These are phyloP conservation scores for Trypanosoma conorhini DNA, from an alignment of 208 protist species.

Conservation along the genomic window DNA sequence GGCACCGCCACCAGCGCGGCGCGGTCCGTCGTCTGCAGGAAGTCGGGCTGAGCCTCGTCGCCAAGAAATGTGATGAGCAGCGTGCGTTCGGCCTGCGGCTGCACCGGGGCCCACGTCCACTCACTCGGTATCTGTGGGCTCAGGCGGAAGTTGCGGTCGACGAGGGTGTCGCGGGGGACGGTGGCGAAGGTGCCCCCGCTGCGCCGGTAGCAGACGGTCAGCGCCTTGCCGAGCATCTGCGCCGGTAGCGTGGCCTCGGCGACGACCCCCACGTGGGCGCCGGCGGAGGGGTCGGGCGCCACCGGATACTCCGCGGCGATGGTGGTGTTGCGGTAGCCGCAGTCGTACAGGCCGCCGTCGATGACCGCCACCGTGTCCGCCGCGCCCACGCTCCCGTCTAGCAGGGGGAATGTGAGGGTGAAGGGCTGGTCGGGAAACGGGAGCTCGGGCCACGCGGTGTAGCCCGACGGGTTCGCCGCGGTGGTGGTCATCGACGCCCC, in stretches of 20 bases:
- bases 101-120: constrained; percentile 54
- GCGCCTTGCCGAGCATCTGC: constrained; percentile 3
- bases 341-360: constrained; percentile 70
- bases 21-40: constrained; percentile 50
- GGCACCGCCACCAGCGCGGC: constrained; percentile 55
- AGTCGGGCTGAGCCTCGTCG: constrained; percentile 29
- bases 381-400: background rate
- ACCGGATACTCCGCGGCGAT: constrained; percentile 34
- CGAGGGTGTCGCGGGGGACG: constrained; percentile 34
- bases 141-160: constrained; percentile 64
- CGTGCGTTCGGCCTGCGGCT: constrained; percentile 51
- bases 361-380: constrained; percentile 71
- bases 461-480: constrained; percentile 43
- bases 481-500: constrained; percentile 32
- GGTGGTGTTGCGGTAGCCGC: constrained; percentile 78
- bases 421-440: constrained; percentile 63
- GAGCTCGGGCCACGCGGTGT: constrained; percentile 31
- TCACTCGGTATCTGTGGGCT: constrained; percentile 38
- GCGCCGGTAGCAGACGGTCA: constrained; percentile 80
- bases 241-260: background rate
- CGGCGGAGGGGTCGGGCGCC: background rate
- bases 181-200: constrained; percentile 67
- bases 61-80: constrained; percentile 68
- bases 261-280: background rate
- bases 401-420: constrained; percentile 48